A percentile compares a stretch with the other conserved stretches of the same genome.
phyloP scores from a whole-genome alignment of 768 basidiomycete genomes.

The Suillus placidus region DNA sequence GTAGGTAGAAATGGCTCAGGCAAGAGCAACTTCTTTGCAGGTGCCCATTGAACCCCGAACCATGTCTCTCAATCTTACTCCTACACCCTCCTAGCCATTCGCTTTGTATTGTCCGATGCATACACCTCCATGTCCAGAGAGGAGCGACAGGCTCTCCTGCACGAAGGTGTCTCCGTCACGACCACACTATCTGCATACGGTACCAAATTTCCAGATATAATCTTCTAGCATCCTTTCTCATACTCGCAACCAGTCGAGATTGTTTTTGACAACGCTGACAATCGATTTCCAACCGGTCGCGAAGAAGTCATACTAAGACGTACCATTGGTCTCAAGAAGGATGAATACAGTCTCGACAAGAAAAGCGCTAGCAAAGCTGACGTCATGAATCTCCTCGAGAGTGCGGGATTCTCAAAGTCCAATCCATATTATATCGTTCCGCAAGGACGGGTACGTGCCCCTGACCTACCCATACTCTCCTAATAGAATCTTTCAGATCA shows the following conservation, averaged over 20 bases:
- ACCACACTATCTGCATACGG: conserved; percentile 94
- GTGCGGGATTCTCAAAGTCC: conserved; percentile 96
- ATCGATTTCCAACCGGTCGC: conserved; percentile 89
- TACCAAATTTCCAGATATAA: conserved; percentile 26
- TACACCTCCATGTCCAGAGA: conserved; percentile 95
- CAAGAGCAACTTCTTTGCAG: conserved; percentile 98
- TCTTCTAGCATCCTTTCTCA: background rate
- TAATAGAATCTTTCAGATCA: conserved; percentile 61
- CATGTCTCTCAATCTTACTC: background rate
- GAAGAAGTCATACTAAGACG: conserved; percentile 87
- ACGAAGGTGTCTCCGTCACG: conserved; percentile 87
- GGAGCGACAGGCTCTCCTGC: conserved; percentile 89
- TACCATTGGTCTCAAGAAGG: conserved; percentile 97
- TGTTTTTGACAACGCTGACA: conserved; percentile 93
- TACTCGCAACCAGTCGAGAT: conserved; percentile 68
- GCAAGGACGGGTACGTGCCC: conserved; percentile 81
- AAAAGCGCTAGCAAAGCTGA: conserved; percentile 96
- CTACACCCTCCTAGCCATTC: conserved; percentile 64
- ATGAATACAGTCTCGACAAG: conserved; percentile 96
- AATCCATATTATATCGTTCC: conserved; percentile 99
- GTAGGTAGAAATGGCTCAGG: conserved; percentile 98
- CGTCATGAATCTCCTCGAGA: conserved; percentile 95
- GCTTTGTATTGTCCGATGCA: conserved; percentile 96
- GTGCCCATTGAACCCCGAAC: conserved; percentile 42
- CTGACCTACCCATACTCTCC: background rate